phyloP scores from a whole-genome alignment of 257 asterid genomes.

The Jaltomata sinuosa region DNA sequence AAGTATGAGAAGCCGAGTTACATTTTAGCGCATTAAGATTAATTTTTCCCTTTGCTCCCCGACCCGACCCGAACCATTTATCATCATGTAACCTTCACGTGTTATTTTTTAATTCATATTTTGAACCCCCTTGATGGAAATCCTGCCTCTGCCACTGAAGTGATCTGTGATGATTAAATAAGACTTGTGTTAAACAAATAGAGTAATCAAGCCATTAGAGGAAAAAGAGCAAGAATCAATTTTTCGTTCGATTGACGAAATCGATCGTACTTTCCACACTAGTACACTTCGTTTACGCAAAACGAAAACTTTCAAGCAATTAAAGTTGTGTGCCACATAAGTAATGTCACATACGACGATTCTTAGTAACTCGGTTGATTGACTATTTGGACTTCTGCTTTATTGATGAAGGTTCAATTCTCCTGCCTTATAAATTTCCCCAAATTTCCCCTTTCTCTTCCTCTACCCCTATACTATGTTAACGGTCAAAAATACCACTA shows the following conservation, averaged over 20 bases:
- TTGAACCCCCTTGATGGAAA: too few relatives aligned
- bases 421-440: neutral
- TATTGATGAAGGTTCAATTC: neutral
- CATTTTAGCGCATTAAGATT: too few relatives aligned
- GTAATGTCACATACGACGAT: too few relatives aligned
- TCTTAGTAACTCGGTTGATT: too few relatives aligned
- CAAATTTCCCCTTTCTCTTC: neutral
- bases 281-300: neutral
- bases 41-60: too few relatives aligned
- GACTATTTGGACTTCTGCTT: neutral
- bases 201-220: neutral
- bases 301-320: neutral
- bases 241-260: neutral
- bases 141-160: too few relatives aligned
- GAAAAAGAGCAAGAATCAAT: neutral
- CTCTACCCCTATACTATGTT: neutral
- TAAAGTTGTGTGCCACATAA: neutral
- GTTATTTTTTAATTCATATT: too few relatives aligned
- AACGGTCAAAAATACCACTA: neutral
- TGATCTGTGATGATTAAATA: neutral
- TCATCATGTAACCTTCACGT: too few relatives aligned
- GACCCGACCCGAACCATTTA: too few relatives aligned
- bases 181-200: neutral
- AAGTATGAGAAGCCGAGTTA: too few relatives aligned
- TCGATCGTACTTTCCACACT: neutral